A percentile compares a stretch with the other conserved stretches of the same genome.
Conservation (phyloP, 164 flowering plant species). For the Piper betle region DNA sequence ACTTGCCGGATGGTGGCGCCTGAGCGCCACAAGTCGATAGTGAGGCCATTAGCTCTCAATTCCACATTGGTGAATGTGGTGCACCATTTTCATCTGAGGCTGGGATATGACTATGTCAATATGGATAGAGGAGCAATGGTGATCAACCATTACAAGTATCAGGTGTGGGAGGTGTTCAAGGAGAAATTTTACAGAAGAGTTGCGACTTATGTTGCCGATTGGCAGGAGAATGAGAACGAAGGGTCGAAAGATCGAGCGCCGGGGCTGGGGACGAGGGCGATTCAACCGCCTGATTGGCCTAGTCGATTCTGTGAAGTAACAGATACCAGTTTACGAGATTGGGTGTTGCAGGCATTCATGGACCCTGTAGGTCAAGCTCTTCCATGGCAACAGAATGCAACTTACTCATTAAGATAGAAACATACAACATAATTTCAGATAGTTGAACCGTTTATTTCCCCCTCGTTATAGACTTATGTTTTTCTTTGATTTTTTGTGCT, state of each 20-base stretch:
- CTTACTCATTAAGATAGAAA: background rate
- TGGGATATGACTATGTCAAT: slow-evolving; percentile 25
- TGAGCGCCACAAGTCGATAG: slow-evolving; percentile 82
- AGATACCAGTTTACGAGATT: slow-evolving; percentile 45
- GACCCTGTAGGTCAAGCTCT: slow-evolving; percentile 22
- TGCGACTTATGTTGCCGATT: slow-evolving; percentile 77
- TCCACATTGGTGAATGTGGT: slow-evolving; percentile 58
- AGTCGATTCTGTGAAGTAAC: slow-evolving; percentile 59
- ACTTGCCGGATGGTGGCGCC: slow-evolving; percentile 41
- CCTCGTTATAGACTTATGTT: no score
- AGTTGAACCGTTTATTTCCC: no score
- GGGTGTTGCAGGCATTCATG: slow-evolving; percentile 24
- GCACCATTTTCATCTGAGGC: slow-evolving; percentile 63
- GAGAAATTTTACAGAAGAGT: slow-evolving; percentile 73
- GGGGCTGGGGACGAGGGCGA: slow-evolving; percentile 63
- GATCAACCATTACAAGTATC: slow-evolving; percentile 83
- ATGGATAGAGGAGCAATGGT: slow-evolving; percentile 25
- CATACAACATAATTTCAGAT: no score
- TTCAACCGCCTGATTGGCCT: slow-evolving; percentile 72
- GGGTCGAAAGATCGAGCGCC: slow-evolving; percentile 87
- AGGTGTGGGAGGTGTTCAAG: slow-evolving; percentile 84
- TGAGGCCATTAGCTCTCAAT: slow-evolving; percentile 53
- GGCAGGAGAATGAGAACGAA: slow-evolving; percentile 51
- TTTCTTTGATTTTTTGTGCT: no score
- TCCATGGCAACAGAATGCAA: slow-evolving; percentile 49